Percentiles rank a stretch among this genome's conserved stretches.
Conservation (phyloP, 1,284 basidiomycete genomes). For the Nidula niveotomentosa region DNA sequence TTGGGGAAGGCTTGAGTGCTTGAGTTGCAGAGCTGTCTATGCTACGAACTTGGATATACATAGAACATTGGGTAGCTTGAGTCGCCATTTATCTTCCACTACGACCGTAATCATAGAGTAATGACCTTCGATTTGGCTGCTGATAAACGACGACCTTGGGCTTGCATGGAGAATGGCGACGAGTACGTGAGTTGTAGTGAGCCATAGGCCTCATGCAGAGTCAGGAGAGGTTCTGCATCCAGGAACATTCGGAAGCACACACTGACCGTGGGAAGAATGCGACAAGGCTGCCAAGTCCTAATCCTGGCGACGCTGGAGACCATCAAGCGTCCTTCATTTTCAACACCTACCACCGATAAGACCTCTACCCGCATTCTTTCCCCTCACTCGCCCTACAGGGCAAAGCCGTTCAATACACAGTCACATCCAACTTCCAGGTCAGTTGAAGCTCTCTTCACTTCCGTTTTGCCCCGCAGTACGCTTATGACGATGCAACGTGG, state of each 20-base stretch:
- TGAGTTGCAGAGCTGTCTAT: conserved; percentile 3
- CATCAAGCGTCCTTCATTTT: conserved; percentile 33
- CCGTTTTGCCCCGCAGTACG: conserved; percentile 8
- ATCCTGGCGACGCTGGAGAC: background rate
- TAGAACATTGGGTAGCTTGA: no score
- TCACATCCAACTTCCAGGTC: conserved; percentile 52
- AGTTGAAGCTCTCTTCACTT: conserved; percentile 15
- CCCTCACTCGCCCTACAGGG: conserved; percentile 85
- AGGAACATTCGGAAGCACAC: no score
- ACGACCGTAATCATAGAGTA: no score
- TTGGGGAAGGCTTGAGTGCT: conserved; percentile 43
- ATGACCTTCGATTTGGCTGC: no score
- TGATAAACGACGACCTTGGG: no score
- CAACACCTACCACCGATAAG: conserved; percentile 40
- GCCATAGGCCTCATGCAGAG: no score
- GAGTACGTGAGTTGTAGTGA: no score
- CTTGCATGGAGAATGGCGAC: no score
- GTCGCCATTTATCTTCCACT: no score
- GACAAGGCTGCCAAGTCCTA: no score
- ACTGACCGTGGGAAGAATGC: no score
- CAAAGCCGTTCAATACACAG: conserved; percentile 65
- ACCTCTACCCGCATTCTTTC: conserved; percentile 47
- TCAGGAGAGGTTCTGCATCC: no score
- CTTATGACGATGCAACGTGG: conserved; percentile 4
- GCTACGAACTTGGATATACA: background rate